A percentile compares a stretch with the other conserved stretches of the same genome.
phyloP scores from a whole-genome alignment of 495 filamentous ascomycete genomes.

The Daldinia loculata region DNA sequence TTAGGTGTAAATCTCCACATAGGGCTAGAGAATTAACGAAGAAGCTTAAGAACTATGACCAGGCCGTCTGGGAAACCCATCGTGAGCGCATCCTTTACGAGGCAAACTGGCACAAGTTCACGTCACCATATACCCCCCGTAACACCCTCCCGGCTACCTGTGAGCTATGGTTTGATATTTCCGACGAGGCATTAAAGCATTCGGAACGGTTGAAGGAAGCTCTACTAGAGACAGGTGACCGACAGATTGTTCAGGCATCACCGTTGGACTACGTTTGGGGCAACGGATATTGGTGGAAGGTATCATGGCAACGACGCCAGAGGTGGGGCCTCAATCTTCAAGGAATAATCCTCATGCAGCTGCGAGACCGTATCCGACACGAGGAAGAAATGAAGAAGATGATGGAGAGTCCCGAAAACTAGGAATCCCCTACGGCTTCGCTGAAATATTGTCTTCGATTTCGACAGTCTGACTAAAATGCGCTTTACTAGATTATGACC shows the following conservation, averaged over 20 bases:
- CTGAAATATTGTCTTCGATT: background rate
- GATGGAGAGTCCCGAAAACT: background rate
- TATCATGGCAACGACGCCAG: background rate
- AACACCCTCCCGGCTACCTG: background rate
- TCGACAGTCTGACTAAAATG: background rate
- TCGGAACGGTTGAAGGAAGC: background rate
- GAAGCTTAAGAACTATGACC: background rate
- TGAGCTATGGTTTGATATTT: background rate
- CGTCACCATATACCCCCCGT: background rate
- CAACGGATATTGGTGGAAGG: background rate
- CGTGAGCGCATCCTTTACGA: slow-evolving; percentile 2
- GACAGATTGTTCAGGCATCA: background rate
- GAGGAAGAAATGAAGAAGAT: background rate
- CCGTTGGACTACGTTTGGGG: background rate
- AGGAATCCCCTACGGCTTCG: background rate
- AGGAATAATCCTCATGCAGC: background rate
- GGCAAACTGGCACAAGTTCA: slow-evolving; percentile 3
- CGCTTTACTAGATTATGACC: background rate
- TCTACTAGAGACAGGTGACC: background rate
- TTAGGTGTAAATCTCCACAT: background rate
- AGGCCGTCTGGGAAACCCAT: background rate
- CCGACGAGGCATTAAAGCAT: background rate
- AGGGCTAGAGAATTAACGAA: background rate
- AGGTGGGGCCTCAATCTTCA: background rate
- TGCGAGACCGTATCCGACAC: background rate